phyloP scores from a whole-genome alignment of 2,329 filamentous ascomycete species.

The Monosporascus sp. region DNA sequence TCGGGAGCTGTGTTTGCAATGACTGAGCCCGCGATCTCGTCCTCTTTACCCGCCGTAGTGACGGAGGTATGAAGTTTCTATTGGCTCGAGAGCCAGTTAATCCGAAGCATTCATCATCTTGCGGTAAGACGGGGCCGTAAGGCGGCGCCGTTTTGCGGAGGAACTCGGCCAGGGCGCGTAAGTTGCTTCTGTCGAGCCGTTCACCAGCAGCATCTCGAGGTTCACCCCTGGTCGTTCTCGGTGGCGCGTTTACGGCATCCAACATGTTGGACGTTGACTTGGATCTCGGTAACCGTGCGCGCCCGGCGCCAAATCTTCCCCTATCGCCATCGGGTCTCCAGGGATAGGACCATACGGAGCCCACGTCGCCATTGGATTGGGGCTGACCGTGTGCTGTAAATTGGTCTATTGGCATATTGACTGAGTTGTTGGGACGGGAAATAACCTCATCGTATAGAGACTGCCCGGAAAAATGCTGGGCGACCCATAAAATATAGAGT shows the following conservation, averaged over 20 bases:
- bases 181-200: constrained; percentile 9
- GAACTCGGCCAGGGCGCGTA: constrained; percentile 17
- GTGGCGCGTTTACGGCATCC: constrained; percentile 5
- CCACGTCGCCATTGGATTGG: background rate
- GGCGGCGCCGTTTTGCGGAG: constrained; percentile 18
- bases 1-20: constrained; percentile 9
- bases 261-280: constrained; percentile 23
- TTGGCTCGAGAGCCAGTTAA: constrained; percentile 4
- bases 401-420: background rate
- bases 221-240: constrained; percentile 4
- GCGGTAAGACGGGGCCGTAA: constrained; percentile 3
- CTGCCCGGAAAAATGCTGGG: no score
- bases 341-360: background rate
- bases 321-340: background rate
- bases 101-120: constrained; percentile 11
- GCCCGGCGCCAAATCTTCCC: background rate
- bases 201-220: constrained; percentile 10
- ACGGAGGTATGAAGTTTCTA: constrained; percentile 16
- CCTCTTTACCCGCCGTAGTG: constrained; percentile 13
- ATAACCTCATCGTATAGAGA: background rate
- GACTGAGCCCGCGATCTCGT: constrained; percentile 5
- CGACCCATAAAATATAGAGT: no score
- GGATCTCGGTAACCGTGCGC: constrained; percentile 17
- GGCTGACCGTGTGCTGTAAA: background rate
- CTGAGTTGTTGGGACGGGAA: background rate